phyloP scores from a whole-genome alignment of 768 basidiomycete species.

The Kondoa malvinella region DNA sequence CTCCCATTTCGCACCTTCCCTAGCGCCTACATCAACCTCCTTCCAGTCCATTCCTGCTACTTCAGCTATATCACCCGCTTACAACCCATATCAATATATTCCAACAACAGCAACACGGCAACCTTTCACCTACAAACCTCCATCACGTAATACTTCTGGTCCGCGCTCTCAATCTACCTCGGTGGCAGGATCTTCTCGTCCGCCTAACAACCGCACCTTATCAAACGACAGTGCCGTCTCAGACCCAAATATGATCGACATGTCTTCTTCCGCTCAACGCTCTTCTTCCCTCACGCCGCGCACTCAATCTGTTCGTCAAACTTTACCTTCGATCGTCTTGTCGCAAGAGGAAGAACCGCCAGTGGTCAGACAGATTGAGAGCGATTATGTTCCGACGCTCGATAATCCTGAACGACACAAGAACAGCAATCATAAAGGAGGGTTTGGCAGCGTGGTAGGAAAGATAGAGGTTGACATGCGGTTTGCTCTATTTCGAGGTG shows the following conservation, averaged over 20 bases:
- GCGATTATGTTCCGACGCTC: constrained; percentile 7
- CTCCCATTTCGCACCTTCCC: not conserved
- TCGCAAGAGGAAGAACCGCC: not conserved
- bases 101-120: not conserved
- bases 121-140: not conserved
- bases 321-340: not conserved
- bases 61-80: not conserved
- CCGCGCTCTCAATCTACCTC: not conserved
- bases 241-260: constrained; percentile 4
- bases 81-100: not conserved
- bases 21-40: not conserved
- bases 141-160: not conserved
- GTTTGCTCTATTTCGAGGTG: constrained; percentile 7
- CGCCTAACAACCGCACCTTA: not conserved
- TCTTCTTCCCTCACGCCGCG: not conserved
- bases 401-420: constrained; percentile 17
- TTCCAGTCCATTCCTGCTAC: not conserved
- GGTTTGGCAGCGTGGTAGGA: not conserved
- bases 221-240: not conserved
- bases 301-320: not conserved
- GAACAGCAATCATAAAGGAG: not conserved
- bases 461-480: constrained; percentile 15
- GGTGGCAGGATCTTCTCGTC: not conserved
- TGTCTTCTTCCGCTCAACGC: not conserved
- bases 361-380: not conserved